Base-by-base conservation (phyloP, 768 basidiomycete genomes). In the Boletus insuetus region DNA sequence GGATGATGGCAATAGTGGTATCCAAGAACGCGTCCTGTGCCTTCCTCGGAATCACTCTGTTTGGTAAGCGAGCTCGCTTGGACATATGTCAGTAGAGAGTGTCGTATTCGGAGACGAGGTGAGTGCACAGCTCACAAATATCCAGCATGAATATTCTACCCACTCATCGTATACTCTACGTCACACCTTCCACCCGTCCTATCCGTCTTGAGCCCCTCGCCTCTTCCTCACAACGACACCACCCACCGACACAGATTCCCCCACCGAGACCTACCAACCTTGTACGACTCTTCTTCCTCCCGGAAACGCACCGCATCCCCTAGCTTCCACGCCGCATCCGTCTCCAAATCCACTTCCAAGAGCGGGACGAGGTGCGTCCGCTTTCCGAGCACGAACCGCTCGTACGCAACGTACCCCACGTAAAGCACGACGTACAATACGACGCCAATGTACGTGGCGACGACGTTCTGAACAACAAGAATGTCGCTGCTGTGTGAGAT, bases 401-500 rank as follows among this genome's bases (percentile, higher is more conserved):
- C 77, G 55, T 76, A 79, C 11, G 72, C 20, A 10, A 70, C 65
- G 51, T 80, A 81, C 0, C 79, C 79, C 17, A 56, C 49, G 55
- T 82, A 82, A 34, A 82, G 71, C 11, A 73, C 55, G 38, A 78
- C 46, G 57, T 81, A 83, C 6, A 80, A 49, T 5, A 69, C 75
- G 39, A 83, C 71, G 1, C 82, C 82, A 51, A 83, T 74, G 63
- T 82, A 83, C 14, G 79, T 82, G 29, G 80, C 80, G 19, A 83
- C 71, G 44, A 83, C 74, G 61, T 82, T 83, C 79, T 82, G 58
- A 37, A 4, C 26, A 26, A 26, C 26, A 26, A 9, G 22, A 24
- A 24, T 24, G 24, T 24, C 24, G 6, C 24, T 24, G 24, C 24
- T 24, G 24, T 24, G 6, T 29, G 29, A 29, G 29, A 29, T 2